Evolutionary conservation across 129 eudicot species (phyloP).

Genomic region (Oenanthe sinensis): DNA sequence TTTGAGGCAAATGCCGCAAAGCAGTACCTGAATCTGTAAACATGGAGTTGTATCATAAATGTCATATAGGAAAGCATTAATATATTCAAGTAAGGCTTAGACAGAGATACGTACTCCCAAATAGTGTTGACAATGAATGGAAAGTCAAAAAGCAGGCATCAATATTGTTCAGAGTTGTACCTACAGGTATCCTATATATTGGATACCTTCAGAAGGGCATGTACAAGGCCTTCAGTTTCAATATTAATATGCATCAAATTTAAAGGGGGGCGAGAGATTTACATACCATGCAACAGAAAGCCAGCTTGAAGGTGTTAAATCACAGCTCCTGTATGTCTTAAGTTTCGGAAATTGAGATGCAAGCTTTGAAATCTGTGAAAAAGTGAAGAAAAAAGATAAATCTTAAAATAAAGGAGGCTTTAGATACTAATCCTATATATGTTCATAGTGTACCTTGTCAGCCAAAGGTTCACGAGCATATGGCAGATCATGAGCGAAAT

Average conservation of each 20-base stretch:
- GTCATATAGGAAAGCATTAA: slow-evolving; percentile 2
- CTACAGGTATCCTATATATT: slow-evolving; percentile 84
- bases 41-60: neutral
- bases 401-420: neutral
- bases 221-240: neutral
- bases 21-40: slow-evolving; percentile 34
- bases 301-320: slow-evolving; percentile 82
- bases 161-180: slow-evolving; percentile 73
- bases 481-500: slow-evolving; percentile 71
- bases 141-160: slow-evolving; percentile 91
- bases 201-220: slow-evolving; percentile 62
- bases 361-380: slow-evolving; percentile 56
- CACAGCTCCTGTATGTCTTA: slow-evolving; percentile 69
- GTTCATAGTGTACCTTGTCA: slow-evolving; percentile 44
- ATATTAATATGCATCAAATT: neutral
- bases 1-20: slow-evolving; percentile 21
- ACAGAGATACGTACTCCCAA: slow-evolving; percentile 30
- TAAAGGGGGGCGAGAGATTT: neutral
- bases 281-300: slow-evolving; percentile 90
- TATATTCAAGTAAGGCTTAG: neutral
- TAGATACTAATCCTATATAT: neutral
- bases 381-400: neutral
- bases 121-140: slow-evolving; percentile 77
- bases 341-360: slow-evolving; percentile 64
- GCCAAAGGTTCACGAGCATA: slow-evolving; percentile 83